These are phyloP conservation scores for Fistulina hepatica DNA, from an alignment of 1,284 basidiomycete species.

Conservation along the genomic window DNA sequence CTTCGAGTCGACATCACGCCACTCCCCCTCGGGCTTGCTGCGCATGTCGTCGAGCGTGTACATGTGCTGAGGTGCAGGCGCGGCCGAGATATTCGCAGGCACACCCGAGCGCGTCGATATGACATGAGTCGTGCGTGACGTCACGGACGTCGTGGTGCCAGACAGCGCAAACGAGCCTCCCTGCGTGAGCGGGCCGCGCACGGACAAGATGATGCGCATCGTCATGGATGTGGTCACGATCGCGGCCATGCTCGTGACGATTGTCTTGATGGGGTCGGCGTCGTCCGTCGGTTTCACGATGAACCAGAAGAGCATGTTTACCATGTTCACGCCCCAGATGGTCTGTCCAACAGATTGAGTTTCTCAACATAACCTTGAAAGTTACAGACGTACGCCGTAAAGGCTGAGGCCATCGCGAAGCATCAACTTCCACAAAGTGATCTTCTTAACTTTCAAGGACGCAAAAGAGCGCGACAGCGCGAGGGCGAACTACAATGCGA, in stretches of 20 bases:
- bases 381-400: constrained; percentile 44
- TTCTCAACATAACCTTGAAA: constrained; percentile 2
- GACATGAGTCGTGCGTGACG: constrained; percentile 38
- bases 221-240: constrained; percentile 77
- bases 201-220: constrained; percentile 69
- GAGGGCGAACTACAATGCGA: constrained; percentile 39
- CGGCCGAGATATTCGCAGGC: constrained; percentile 23
- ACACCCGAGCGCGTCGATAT: constrained; percentile 36
- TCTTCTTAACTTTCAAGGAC: constrained; percentile 46
- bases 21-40: constrained; percentile 39
- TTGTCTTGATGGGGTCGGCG: constrained; percentile 63
- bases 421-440: constrained; percentile 71
- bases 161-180: constrained; percentile 63
- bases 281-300: constrained; percentile 52
- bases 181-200: constrained; percentile 55
- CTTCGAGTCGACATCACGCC: constrained; percentile 24
- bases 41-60: constrained; percentile 59
- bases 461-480: constrained; percentile 52
- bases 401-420: constrained; percentile 77
- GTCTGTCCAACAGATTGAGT: constrained; percentile 28
- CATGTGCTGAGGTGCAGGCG: constrained; percentile 35
- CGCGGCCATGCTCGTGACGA: constrained; percentile 71
- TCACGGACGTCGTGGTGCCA: constrained; percentile 27
- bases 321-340: constrained; percentile 65
- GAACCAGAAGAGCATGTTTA: constrained; percentile 75